Conservation (phyloP, 129 eudicot genomes). For the Ambrosia artemisiifolia region DNA sequence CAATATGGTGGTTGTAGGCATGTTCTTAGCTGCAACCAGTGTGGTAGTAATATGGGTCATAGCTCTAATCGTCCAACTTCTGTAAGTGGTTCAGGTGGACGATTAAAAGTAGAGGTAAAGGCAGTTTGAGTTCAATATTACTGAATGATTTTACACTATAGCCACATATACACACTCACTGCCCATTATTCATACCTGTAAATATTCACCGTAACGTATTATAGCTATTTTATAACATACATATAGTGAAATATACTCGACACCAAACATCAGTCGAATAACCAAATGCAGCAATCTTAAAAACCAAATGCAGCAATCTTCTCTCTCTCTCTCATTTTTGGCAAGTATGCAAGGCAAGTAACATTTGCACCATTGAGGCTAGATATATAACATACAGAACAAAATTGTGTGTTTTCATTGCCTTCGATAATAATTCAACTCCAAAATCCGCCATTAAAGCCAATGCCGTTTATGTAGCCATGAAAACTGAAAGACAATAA, state of each 20-base stretch:
- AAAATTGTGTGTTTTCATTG: conserved; percentile 39
- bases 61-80: too few species aligned
- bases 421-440: conserved; percentile 19
- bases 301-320: background rate
- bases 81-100: too few species aligned
- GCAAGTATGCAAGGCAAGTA: conserved; percentile 20
- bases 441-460: conserved; percentile 20
- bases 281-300: background rate
- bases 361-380: conserved; percentile 22
- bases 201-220: conserved; percentile 41
- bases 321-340: conserved; percentile 8
- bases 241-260: conserved; percentile 21
- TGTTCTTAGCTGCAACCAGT: too few species aligned
- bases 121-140: conserved; percentile 31
- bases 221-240: conserved; percentile 13
- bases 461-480: conserved; percentile 17
- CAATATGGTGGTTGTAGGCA: too few species aligned
- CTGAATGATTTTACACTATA: conserved; percentile 32
- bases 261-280: conserved; percentile 13
- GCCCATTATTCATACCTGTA: conserved; percentile 35
- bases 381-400: conserved; percentile 25
- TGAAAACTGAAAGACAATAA: conserved; percentile 15
- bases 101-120: background rate
- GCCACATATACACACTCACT: conserved; percentile 29
- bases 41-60: too few species aligned